Percentiles rank a stretch among this genome's conserved stretches.
phyloP scores from a whole-genome alignment of 768 basidiomycete species.

The Dictyophora rubrovolvata region DNA sequence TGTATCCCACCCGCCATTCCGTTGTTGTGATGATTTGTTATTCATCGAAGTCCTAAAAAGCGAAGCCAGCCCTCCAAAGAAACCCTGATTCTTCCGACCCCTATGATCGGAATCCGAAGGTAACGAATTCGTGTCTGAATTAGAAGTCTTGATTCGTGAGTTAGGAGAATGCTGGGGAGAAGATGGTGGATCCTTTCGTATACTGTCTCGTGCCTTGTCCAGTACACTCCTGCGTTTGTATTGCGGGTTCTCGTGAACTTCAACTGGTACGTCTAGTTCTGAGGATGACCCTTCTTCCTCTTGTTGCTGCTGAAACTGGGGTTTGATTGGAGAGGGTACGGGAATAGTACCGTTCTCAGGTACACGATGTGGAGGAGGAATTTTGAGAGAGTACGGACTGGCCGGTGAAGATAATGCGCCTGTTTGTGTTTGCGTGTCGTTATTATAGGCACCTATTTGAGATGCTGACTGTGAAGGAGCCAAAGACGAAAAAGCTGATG shows the following conservation, averaged over 20 bases:
- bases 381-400: conserved; percentile 18
- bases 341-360: not conserved
- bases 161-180: not conserved
- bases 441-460: conserved; percentile 32
- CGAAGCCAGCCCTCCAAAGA: conserved; percentile 38
- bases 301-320: conserved; percentile 20
- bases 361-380: conserved; percentile 41
- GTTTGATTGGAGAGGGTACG: not conserved
- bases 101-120: not conserved
- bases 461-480: conserved; percentile 73
- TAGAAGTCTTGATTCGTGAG: not conserved
- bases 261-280: conserved; percentile 20
- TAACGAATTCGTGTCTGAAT: not conserved
- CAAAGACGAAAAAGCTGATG: conserved; percentile 41
- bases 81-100: conserved; percentile 16
- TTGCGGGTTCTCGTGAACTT: conserved; percentile 48
- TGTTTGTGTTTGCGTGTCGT: not conserved
- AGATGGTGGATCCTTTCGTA: not conserved
- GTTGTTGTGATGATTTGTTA: not conserved
- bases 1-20: conserved; percentile 22
- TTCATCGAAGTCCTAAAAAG: conserved; percentile 26
- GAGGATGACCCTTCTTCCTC: conserved; percentile 15
- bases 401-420: not conserved
- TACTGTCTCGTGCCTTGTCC: conserved; percentile 12
- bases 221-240: conserved; percentile 20